Conservation (phyloP, 2,329 filamentous ascomycete species). For the Fusarium miscanthi region DNA sequence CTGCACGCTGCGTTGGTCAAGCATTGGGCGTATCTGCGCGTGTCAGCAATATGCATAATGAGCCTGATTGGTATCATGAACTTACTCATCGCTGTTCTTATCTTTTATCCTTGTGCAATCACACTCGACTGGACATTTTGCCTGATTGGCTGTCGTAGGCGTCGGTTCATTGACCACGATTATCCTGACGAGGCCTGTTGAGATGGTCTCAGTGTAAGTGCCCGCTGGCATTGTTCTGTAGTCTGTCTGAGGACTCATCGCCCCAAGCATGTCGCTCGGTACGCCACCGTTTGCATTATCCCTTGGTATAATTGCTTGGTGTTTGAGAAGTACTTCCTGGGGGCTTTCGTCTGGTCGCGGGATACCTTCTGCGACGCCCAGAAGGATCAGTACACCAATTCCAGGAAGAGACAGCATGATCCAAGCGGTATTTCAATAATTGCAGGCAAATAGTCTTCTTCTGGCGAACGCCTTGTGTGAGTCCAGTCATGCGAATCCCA, state of each 20-base stretch:
- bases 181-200: slow-evolving; percentile 28
- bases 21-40: slow-evolving; percentile 46
- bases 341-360: background rate
- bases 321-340: background rate
- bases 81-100: slow-evolving; percentile 43
- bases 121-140: slow-evolving; percentile 35
- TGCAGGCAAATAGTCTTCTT: background rate
- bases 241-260: slow-evolving; percentile 17
- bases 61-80: background rate
- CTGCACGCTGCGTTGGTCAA: slow-evolving; percentile 43
- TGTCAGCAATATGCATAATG: background rate
- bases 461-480: background rate
- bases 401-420: background rate
- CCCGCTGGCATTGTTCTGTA: slow-evolving; percentile 43
- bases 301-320: background rate
- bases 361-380: background rate
- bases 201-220: slow-evolving; percentile 39
- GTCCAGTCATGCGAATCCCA: background rate
- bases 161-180: slow-evolving; percentile 36
- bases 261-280: background rate
- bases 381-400: background rate
- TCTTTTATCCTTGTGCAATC: slow-evolving; percentile 45
- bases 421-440: background rate
- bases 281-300: background rate
- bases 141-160: background rate